These are phyloP conservation scores for Babesia ovis DNA, from an alignment of 169 alveolate species.

Conservation along the genomic window DNA sequence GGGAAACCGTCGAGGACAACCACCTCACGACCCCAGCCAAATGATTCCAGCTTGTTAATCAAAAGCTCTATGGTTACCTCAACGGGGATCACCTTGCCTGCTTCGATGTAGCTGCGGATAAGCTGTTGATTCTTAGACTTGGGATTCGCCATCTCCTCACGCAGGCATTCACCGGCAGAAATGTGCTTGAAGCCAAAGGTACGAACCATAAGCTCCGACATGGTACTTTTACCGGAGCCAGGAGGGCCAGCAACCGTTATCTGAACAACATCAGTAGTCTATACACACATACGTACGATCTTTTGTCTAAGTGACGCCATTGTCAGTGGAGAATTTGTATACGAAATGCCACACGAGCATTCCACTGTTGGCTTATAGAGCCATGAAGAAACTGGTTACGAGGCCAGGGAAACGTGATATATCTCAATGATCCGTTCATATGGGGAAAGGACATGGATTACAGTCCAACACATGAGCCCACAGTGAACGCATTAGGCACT, in stretches of 20 bases:
- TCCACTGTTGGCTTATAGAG: too few species aligned
- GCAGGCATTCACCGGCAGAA: conserved; percentile 87
- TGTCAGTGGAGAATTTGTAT: too few species aligned
- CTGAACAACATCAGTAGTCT: conserved; percentile 25
- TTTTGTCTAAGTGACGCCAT: conserved; percentile 39
- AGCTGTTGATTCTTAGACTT: conserved; percentile 56
- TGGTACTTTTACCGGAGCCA: conserved; percentile 87
- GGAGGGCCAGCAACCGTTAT: conserved; percentile 84
- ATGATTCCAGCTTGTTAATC: conserved; percentile 85
- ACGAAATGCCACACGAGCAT: too few species aligned
- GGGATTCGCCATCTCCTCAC: conserved; percentile 73
- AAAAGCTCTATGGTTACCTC: conserved; percentile 89
- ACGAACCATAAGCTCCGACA: conserved; percentile 73
- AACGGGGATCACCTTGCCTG: conserved; percentile 94
- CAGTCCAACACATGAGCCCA: too few species aligned
- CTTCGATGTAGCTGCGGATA: conserved; percentile 67
- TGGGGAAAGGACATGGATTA: too few species aligned
- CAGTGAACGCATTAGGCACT: too few species aligned
- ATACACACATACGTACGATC: conserved; percentile 35
- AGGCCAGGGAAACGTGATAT: too few species aligned
- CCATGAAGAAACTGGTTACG: too few species aligned
- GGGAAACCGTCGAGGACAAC: conserved; percentile 96
- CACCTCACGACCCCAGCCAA: conserved; percentile 84
- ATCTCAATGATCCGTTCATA: too few species aligned
- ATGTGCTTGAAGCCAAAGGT: conserved; percentile 84